Conservation (phyloP, 1,139 yeast genomes). For the Taphrina betulina region DNA sequence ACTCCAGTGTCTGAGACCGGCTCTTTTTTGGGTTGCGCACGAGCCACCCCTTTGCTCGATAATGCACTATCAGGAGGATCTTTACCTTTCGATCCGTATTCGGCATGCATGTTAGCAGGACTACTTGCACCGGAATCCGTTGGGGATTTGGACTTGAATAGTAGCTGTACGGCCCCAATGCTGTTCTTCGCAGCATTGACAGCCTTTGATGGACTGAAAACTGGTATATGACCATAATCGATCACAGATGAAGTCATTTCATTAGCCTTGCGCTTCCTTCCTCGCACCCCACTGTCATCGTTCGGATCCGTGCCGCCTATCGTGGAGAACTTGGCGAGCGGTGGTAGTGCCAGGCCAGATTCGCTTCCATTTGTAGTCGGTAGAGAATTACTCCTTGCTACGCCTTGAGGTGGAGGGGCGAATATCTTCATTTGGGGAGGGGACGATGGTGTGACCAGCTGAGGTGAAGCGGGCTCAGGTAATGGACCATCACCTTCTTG, state of each 20-base stretch:
- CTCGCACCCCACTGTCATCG: not conserved
- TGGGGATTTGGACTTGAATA: slow-evolving; percentile 10
- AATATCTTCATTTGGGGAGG: slow-evolving; percentile 31
- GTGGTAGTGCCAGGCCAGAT: not conserved
- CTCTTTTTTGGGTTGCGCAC: not conserved
- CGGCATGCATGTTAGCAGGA: not conserved
- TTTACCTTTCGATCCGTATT: not conserved
- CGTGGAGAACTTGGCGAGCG: slow-evolving; percentile 1
- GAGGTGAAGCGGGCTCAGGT: slow-evolving; percentile 17
- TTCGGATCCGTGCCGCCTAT: not conserved
- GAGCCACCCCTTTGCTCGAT: not conserved
- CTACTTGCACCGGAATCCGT: not conserved
- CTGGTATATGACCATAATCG: not conserved
- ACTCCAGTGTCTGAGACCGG: not conserved
- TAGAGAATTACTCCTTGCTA: slow-evolving; percentile 1
- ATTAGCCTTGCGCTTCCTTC: slow-evolving; percentile 11
- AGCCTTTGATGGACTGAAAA: slow-evolving; percentile 16
- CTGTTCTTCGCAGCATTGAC: slow-evolving; percentile 20
- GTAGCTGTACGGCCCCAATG: slow-evolving; percentile 20
- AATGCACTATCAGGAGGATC: not conserved
- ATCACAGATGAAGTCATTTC: not conserved
- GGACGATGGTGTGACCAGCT: slow-evolving; percentile 24
- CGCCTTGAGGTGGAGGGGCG: slow-evolving; percentile 22
- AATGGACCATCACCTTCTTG: slow-evolving; percentile 3
- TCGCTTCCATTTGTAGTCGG: not conserved